A percentile compares a stretch with the other conserved stretches of the same genome.
Conservation (phyloP, 805 yeast species). For the Candida suzukii region DNA sequence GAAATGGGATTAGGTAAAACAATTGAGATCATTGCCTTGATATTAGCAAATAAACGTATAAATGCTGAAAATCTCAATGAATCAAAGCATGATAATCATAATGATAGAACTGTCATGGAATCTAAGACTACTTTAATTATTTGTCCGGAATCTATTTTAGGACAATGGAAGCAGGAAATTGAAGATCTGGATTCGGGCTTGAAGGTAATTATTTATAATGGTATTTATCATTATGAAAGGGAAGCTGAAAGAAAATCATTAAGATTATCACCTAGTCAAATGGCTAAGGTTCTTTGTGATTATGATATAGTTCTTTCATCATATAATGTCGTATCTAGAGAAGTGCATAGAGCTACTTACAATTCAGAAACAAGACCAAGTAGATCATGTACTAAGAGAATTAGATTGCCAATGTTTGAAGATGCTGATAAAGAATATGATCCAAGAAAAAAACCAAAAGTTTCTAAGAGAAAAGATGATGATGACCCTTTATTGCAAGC, state of each 20-base stretch:
- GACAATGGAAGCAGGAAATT: constrained; percentile 85
- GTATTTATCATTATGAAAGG: constrained; percentile 31
- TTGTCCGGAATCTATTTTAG: constrained; percentile 76
- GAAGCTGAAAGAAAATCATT: constrained; percentile 23
- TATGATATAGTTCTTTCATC: constrained; percentile 80
- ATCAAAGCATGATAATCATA: constrained; percentile 30
- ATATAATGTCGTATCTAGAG: constrained; percentile 62
- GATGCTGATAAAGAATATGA: constrained; percentile 5
- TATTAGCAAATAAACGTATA: constrained; percentile 54
- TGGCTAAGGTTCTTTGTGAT: constrained; percentile 48
- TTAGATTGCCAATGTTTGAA: constrained; percentile 5
- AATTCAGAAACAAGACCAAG: constrained; percentile 50
- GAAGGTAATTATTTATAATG: constrained; percentile 57
- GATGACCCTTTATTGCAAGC: constrained; percentile 5
- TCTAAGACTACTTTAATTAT: constrained; percentile 73
- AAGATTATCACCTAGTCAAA: constrained; percentile 19
- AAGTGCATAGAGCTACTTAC: constrained; percentile 72
- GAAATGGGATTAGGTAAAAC: constrained; percentile 99
- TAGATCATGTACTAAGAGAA: constrained; percentile 28
- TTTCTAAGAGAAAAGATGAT: too few species aligned
- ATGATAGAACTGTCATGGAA: constrained; percentile 37
- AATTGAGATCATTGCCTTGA: constrained; percentile 67
- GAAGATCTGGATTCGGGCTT: constrained; percentile 49
- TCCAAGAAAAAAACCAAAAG: background rate
- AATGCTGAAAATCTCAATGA: constrained; percentile 3